Base-by-base conservation (phyloP, 208 protist genomes). In the Plasmodiophora brassicae region DNA sequence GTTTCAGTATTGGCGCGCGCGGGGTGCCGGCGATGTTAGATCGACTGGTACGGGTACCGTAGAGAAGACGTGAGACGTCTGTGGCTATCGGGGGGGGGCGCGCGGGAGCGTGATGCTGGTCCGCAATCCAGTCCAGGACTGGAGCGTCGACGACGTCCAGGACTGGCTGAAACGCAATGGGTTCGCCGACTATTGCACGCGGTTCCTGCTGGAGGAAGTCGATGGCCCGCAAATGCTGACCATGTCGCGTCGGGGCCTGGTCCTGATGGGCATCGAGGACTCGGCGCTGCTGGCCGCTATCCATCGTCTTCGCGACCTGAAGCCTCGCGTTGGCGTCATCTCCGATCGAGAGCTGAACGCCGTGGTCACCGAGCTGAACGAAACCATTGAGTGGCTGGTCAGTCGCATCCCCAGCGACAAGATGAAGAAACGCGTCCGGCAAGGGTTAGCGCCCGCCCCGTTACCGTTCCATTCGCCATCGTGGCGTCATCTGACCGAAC, bases 191-290 rank as follows among this genome's bases (percentile, higher is more conserved):
- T 78, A 78, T 32, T 78, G 65, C n/a, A 38, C n/a, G 32, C 65
- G 5, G 5, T 78, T 78, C n/a, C 5, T 78, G 65, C 65, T 78
- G 65, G 65, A 78, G n/a, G 65, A 78, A n/a, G n/a, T 32, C n/a
- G n/a, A 78, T 78, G 65, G 65, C 5, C 14, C 65, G 20, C 32
- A 32, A 36, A 14, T 78, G 41, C 5, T 32, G 41, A 32, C 32
- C 14, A 78, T 78, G 65, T 44, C 65, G 14, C 32, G 41, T n/a
- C 20, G 10, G 32, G n/a, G 65, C n/a, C n/a, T 78, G 65, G 20
- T 78, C 32, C 65, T 78, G 14, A 14, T 78, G 5, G 65, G 65
- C 5, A 32, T 78, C 20, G 32, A n/a, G 32, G 65, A 78, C 41
- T 5, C 65, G 20, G n/a, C 10, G 20, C 65, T 78, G n/a, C 65